Conservation (phyloP, 306 rosid species). For the Quercus engelmannii region DNA sequence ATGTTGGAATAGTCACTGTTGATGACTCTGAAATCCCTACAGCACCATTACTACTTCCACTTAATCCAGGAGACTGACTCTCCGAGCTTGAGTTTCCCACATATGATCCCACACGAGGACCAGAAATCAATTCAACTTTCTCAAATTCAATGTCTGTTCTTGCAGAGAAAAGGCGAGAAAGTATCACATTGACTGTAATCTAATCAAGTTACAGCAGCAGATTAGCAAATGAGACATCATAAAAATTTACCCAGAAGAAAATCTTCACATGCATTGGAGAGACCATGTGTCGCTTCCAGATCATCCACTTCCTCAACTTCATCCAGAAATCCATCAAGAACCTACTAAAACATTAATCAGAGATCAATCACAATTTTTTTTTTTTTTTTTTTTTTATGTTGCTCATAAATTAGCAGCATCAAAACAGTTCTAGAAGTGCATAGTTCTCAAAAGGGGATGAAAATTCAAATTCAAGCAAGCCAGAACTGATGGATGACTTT, state of each 20-base stretch:
- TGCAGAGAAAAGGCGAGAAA: conserved; percentile 2
- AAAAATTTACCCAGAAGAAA: conserved; percentile 60
- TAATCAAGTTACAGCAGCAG: conserved; percentile 2
- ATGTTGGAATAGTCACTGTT: conserved; percentile 48
- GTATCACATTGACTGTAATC: not conserved
- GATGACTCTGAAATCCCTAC: conserved; percentile 65
- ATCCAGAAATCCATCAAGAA: conserved; percentile 82
- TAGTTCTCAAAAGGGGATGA: conserved; percentile 13
- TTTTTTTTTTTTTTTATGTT: not conserved
- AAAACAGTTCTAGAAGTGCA: not conserved
- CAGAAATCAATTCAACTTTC: conserved; percentile 41
- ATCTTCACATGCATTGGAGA: conserved; percentile 64
- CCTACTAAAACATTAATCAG: conserved; percentile 56
- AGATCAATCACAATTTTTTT: conserved; percentile 12
- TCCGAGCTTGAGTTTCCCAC: conserved; percentile 61
- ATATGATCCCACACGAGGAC: conserved; percentile 42
- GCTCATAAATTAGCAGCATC: not conserved
- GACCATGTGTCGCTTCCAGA: conserved; percentile 57
- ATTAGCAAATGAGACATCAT: conserved; percentile 7
- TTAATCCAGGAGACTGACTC: conserved; percentile 71
- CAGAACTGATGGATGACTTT: not conserved
- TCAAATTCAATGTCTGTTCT: conserved; percentile 66
- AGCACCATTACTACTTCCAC: conserved; percentile 67
- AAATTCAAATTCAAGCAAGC: not conserved
- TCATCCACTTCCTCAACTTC: conserved; percentile 69